Evolutionary conservation across 2,329 filamentous ascomycete species (phyloP).

Genomic region (Phaeosphaeriaceae sp.): DNA sequence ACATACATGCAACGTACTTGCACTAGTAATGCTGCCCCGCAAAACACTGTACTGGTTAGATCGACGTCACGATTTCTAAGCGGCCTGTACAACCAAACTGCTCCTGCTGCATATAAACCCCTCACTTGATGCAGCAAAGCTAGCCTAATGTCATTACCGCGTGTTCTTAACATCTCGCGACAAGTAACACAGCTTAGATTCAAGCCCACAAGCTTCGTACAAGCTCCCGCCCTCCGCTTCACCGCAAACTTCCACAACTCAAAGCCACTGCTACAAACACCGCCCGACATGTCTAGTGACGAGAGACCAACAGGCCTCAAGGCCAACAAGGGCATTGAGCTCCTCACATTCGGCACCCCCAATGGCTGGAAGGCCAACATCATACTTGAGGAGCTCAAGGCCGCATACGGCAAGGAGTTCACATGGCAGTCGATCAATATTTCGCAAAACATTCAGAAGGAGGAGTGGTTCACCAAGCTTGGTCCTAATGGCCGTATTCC

Average conservation of each 20-base stretch:
- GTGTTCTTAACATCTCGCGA: conserved; percentile 20
- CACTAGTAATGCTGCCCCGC: neutral
- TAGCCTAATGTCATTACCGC: conserved; percentile 29
- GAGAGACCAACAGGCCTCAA: conserved; percentile 63
- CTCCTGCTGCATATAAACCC: conserved; percentile 28
- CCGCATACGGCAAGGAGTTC: conserved; percentile 67
- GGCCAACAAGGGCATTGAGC: conserved; percentile 69
- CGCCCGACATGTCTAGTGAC: conserved; percentile 31
- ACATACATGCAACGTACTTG: neutral
- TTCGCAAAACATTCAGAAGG: conserved; percentile 68
- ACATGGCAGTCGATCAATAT: conserved; percentile 66
- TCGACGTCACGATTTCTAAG: conserved; percentile 8
- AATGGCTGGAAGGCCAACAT: conserved; percentile 65
- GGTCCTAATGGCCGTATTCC: conserved; percentile 72
- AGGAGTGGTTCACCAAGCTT: conserved; percentile 69
- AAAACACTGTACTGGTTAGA: neutral
- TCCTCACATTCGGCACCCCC: conserved; percentile 63
- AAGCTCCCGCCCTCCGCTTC: conserved; percentile 16
- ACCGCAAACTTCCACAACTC: conserved; percentile 30
- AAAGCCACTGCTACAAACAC: conserved; percentile 18
- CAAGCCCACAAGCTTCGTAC: conserved; percentile 15
- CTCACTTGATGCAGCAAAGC: conserved; percentile 20
- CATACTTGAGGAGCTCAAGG: conserved; percentile 70
- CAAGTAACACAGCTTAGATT: conserved; percentile 23
- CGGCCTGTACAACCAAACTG: neutral